These are phyloP conservation scores for Tolypocladium amazonense DNA, from an alignment of 2,329 filamentous ascomycete genomes.

Conservation along the genomic window DNA sequence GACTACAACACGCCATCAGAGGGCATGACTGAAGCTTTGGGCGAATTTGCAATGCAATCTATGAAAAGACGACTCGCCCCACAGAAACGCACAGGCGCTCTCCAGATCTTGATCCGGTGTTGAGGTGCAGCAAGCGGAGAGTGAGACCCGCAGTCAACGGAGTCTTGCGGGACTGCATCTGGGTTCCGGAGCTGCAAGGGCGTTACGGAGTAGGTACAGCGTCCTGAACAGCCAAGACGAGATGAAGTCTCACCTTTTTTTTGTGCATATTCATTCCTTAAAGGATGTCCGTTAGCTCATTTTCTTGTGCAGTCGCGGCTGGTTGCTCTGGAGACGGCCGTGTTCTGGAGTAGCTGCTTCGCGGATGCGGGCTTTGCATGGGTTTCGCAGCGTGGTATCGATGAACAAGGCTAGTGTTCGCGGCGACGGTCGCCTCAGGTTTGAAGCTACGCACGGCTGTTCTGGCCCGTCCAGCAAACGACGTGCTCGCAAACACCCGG, in stretches of 20 bases:
- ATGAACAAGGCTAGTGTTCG: not conserved
- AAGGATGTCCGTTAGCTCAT: not conserved
- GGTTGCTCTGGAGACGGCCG: not conserved
- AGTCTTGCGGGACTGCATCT: not conserved
- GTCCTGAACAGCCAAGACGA: not conserved
- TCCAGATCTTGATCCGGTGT: not conserved
- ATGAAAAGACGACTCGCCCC: not conserved
- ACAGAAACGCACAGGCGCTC: not conserved
- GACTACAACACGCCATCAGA: slow-evolving; percentile 9
- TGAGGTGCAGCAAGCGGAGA: not conserved
- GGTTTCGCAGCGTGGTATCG: not conserved
- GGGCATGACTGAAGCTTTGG: slow-evolving; percentile 15
- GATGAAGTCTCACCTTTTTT: not conserved
- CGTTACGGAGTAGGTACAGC: no score
- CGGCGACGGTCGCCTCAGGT: not conserved
- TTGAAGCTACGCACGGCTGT: not conserved
- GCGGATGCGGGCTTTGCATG: not conserved
- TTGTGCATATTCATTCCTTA: not conserved
- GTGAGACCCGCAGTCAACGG: not conserved
- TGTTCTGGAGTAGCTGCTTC: not conserved
- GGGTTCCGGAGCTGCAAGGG: not conserved
- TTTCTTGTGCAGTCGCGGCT: not conserved
- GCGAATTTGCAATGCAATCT: not conserved
- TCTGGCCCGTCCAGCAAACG: not conserved
- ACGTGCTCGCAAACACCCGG: not conserved